Percentiles rank a stretch among this genome's conserved stretches.
Evolutionary conservation across 192 early-diverging fungal genomes (phyloP).

Genomic region (Podila epicladia): DNA sequence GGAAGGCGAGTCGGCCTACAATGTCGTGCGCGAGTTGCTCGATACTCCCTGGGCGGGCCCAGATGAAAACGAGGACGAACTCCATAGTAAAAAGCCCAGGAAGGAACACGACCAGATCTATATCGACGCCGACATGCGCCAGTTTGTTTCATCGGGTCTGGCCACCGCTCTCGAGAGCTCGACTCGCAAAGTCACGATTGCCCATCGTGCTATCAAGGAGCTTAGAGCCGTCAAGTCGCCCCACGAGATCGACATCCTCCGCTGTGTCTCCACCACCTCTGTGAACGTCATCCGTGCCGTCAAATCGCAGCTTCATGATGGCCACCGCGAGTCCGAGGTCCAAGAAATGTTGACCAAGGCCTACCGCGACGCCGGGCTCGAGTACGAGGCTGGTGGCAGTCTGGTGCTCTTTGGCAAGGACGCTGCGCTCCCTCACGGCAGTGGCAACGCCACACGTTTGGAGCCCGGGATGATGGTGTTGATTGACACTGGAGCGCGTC

Average conservation of each 20-base stretch:
- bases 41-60: slow-evolving; percentile 17
- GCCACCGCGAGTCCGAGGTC: slow-evolving; percentile 50
- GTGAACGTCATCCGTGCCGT: slow-evolving; percentile 57
- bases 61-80: slow-evolving; percentile 1
- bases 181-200: slow-evolving; percentile 23
- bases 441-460: slow-evolving; percentile 46
- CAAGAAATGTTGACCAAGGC: slow-evolving; percentile 46
- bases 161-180: slow-evolving; percentile 25
- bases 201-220: slow-evolving; percentile 37
- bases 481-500: slow-evolving; percentile 58
- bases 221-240: slow-evolving; percentile 55
- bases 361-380: slow-evolving; percentile 39
- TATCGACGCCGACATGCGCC: slow-evolving; percentile 54
- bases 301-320: slow-evolving; percentile 36
- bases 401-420: slow-evolving; percentile 56
- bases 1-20: slow-evolving; percentile 59
- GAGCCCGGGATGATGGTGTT: slow-evolving; percentile 53
- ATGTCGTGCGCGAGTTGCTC: slow-evolving; percentile 37
- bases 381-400: slow-evolving; percentile 49
- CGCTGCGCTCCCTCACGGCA: slow-evolving; percentile 61
- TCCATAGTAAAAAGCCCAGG: slow-evolving; percentile 16
- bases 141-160: slow-evolving; percentile 57
- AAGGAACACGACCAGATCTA: slow-evolving; percentile 31
- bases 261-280: slow-evolving; percentile 55
- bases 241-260: slow-evolving; percentile 59